phyloP scores from a whole-genome alignment of 1,284 basidiomycete species.

The Dichomitus squalens region DNA sequence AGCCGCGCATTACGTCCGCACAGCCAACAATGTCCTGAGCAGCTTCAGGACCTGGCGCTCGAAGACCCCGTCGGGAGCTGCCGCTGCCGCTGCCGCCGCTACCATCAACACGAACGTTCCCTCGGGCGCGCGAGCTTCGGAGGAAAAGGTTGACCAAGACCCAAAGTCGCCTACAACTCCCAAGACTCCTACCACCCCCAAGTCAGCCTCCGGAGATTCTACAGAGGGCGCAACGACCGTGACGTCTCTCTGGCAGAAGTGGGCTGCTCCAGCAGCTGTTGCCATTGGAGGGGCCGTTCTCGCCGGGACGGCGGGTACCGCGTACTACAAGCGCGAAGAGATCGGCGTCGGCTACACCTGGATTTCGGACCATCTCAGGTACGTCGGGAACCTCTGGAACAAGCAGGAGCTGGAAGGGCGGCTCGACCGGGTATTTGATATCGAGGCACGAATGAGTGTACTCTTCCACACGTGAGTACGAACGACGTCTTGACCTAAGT shows the following conservation, averaged over 20 bases:
- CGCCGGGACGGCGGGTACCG: constrained; percentile 85
- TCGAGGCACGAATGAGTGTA: constrained; percentile 64
- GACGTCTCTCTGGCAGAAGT: constrained; percentile 55
- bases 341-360: constrained; percentile 74
- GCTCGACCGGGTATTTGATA: constrained; percentile 61
- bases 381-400: constrained; percentile 89
- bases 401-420: constrained; percentile 64
- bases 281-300: constrained; percentile 70
- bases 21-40: constrained; percentile 61
- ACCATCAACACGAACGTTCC: not conserved
- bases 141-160: not conserved
- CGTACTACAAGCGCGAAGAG: constrained; percentile 78
- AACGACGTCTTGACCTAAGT: not conserved
- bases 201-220: constrained; percentile 24
- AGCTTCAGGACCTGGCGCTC: constrained; percentile 47
- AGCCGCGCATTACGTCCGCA: constrained; percentile 71
- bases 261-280: constrained; percentile 61
- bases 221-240: constrained; percentile 25
- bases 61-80: constrained; percentile 24
- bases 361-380: constrained; percentile 90
- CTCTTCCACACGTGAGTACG: constrained; percentile 67
- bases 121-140: not conserved
- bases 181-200: constrained; percentile 23
- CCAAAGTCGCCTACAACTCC: constrained; percentile 25
- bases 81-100: constrained; percentile 18